Base-by-base conservation (phyloP, 345 rosid species). In the Gossypium sturtianum region DNA sequence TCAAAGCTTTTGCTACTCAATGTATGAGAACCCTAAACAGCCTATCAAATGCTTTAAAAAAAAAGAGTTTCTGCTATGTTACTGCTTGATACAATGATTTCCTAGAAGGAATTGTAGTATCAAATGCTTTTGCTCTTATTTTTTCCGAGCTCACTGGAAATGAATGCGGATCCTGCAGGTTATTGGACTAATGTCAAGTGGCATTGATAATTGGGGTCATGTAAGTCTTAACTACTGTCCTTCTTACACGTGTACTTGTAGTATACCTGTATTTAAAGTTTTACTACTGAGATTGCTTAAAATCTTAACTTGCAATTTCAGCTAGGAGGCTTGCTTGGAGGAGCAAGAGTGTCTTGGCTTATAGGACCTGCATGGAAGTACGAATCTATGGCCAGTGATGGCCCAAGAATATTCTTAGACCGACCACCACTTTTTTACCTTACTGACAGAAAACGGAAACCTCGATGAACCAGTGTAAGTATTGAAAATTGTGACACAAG, bases 141-240 rank as follows among this genome's bases (percentile, higher is more conserved):
- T 22, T n/a, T 59, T 29, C 38, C 43, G 17, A 34, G 72, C 57
- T 23, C 10, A 25, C 3, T 66, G 27, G 10, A 54, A 49, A 45
- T 59, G 59, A 51, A 2, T 51, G 44, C 73, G 72, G 68, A 67
- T 72, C 53, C 16, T 75, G 90, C 87, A 92, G 98, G 85, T 78
- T 15, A n/a, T n/a, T 58, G 97, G 97, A 72, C 74, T 88, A 43
- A 10, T 82, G 53, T 84, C 84, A 7, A 84, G 79, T 81, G 89
- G 89, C 72, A 90, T 94, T 71, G 97, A 94, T 79, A 89, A 88
- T 66, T 94, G 98, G 97, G 97, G 95, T 78, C 95, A 92, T 83
- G 98, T 94, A 80, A 89, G 98, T 91, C 68, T 25, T 47, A 45
- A 79, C 66, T 23, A n/a, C 44, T 34, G 1, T 43, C 52, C 10